Evolutionary conservation across 2,329 filamentous ascomycete species (phyloP).

Genomic region (Xenosphaeropsis pyriputrescens): DNA sequence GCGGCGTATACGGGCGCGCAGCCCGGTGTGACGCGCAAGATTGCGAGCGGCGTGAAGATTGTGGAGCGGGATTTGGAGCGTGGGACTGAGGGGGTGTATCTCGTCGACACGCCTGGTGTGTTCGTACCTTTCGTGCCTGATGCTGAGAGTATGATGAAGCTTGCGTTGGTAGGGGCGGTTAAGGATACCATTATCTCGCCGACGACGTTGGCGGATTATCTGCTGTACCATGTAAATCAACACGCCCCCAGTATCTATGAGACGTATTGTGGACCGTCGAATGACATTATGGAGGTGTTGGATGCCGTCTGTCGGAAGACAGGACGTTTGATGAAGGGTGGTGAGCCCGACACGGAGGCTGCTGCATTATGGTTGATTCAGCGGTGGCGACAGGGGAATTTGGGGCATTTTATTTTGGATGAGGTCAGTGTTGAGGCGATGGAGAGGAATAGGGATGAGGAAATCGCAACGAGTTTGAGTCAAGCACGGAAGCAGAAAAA

Average conservation of each 20-base stretch:
- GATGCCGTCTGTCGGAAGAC: constrained; percentile 56
- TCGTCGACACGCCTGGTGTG: constrained; percentile 87
- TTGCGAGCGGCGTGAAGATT: constrained; percentile 73
- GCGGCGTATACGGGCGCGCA: constrained; percentile 73
- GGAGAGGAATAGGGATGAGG: constrained; percentile 28
- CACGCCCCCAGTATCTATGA: constrained; percentile 14
- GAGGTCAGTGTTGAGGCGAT: constrained; percentile 45
- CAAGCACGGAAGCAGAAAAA: constrained; percentile 53
- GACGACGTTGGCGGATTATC: constrained; percentile 73
- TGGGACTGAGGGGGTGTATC: constrained; percentile 42
- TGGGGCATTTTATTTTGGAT: constrained; percentile 70
- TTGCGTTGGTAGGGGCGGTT: constrained; percentile 82
- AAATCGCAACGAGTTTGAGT: constrained; percentile 41
- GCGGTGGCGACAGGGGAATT: constrained; percentile 61
- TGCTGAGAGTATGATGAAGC: constrained; percentile 80
- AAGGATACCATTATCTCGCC: constrained; percentile 75
- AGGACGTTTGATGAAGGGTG: constrained; percentile 63
- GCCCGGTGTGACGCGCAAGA: constrained; percentile 79
- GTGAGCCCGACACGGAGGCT: constrained; percentile 52
- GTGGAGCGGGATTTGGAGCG: constrained; percentile 33
- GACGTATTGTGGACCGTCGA: constrained; percentile 57
- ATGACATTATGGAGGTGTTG: constrained; percentile 65
- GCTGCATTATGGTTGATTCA: constrained; percentile 71
- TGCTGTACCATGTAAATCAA: constrained; percentile 71
- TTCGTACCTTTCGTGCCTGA: constrained; percentile 86